Evolutionary conservation across 2,329 filamentous ascomycete genomes (phyloP), one percentile per base, ranked within the genome.

Genomic region (Calonectria naviculata): DNA sequence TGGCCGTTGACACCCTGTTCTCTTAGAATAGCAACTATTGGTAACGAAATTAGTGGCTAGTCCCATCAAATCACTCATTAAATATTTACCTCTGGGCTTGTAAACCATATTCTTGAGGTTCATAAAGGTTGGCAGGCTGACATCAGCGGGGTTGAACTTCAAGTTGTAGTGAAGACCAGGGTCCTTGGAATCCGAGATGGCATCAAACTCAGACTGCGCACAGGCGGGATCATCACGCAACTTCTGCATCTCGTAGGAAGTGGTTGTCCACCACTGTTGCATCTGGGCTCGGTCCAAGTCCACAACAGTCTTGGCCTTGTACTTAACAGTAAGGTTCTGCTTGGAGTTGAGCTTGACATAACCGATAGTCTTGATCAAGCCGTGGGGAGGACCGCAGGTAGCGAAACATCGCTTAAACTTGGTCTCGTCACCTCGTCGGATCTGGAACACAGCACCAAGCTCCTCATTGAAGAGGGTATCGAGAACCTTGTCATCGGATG

Each of bases 1-100:
- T 98, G 91, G 47, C 95, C 94, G 84, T 99, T 98, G 76, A 98
- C 94, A 81, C 97, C 97, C 83, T 98, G 95, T 83, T 98, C 97
- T 80, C 97, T 90, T 26, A 99, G 91, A 77, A 99, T 97, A 49
- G 97, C 97, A 28, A 99, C 95, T 36, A 92, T 91, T 1, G 94
- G 93, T 83, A 81, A 78, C 77, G 86, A 89, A 73, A 87, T 88
- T 80, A 95, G 90, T 69, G 87, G 54, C n/a, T 19, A 19, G 15
- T 26, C 17, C 10, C 2, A 58, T 17, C 5, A 8, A 2, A 47
- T 34, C 84, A 24, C n/a, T 5, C 3, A 3, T 24, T 28, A 36
- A 46, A 36, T 13, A 56, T 64, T 68, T 71, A 80, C 74, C 80
- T 77, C 71, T 94, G 92, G 85, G 83, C 78, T 80, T 87, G 88